Base-by-base conservation (phyloP, 441 rosid genomes). In the Euphorbia neoarborescens region DNA sequence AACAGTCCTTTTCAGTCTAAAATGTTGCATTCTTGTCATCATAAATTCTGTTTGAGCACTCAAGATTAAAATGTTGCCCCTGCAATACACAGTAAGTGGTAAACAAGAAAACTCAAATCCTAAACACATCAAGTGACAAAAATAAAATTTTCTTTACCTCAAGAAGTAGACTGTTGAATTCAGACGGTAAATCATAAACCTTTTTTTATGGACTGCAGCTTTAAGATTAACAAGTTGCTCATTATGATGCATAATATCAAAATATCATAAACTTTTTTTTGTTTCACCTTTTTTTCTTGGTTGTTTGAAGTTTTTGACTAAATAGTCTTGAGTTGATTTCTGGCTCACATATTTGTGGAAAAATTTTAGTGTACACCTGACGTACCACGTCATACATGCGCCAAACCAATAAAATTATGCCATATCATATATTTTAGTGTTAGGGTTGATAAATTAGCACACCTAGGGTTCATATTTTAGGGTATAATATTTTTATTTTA, bases 121-220 rank as follows among this genome's bases (percentile, higher is more conserved):
- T 48, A 71, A 62, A 64, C 53, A 34, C 35, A 61, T 62, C 62
- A 37, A 66, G 34, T 61, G 38, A 20, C 27, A 58, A 65, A 71
- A 58, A 51, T 48, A 48, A 2, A 35, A 2, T 3, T 38, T 27
- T 59, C 63, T 84, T 75, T 72, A 91, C 99, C 99, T 94, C 99
- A 58, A 94, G 91, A 71, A 94, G 96, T 54, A 91, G 75, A 78
- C 96, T 94, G 78, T 94, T 91, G 86, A 90, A 94, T 67, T 88
- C 88, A 64, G 95, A 88, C 3, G 96, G 99, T 71, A 94, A 86
- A 84, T 94, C 99, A 84, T 94, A 94, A 66, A 94, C 81, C 97
- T 90, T 65, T 84, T 90, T 80, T 88, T 91, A 81, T 84, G 81
- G 71, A 89, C 85, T 37, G 76, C 63, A 51, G 90, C 93, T 77